Base-by-base conservation (phyloP, 768 basidiomycete genomes). In the Pleurotus ostreatus region DNA sequence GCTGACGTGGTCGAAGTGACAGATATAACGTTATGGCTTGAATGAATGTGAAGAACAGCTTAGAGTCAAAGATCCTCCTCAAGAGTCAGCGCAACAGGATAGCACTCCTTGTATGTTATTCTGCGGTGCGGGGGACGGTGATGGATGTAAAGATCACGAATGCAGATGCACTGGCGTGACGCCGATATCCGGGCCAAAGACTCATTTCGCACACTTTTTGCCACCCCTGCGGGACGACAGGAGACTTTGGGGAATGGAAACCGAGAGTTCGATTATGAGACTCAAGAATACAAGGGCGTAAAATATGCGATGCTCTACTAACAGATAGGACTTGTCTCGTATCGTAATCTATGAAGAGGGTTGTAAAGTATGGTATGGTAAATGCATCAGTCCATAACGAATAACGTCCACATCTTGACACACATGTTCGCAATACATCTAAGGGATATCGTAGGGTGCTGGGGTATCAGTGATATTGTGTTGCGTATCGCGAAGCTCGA, bases 301-400 rank as follows among this genome's bases (percentile, higher is more conserved):
- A 48, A 71, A 70, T 78, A 72, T 83, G 81, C 81, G 82, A 83
- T 84, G 84, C 83, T 85, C 83, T 57, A 55, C 63, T 63, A 43
- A 60, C 47, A 63, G 62, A 68, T 57, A 63, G 44, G 58, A 59
- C 57, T 74, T 82, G 80, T 82, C 81, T 83, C 82, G 83, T 83
- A 66, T 78, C 79, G 61, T 63, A 60, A 60, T 54, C 57, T 62
- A 60, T 67, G 62, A 66, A 68, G 60, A 65, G 58, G 60, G 65
- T 40, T 41, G 39, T 30, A 55, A 40, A 49, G 46, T 58, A 55
- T 45, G 66, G 41, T 56, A 62, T 63, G 62, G 60, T 64, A 57
- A 64, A 58, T 65, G 61, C 64, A 60, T 61, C 62, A 59, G 63
- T 60, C 55, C 56, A 60, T 57, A 61, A 65, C 59, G 67, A 49